Evolutionary conservation across 768 basidiomycete genomes (phyloP), one percentile per base, ranked within the genome.

Genomic region (Russula olivacea): DNA sequence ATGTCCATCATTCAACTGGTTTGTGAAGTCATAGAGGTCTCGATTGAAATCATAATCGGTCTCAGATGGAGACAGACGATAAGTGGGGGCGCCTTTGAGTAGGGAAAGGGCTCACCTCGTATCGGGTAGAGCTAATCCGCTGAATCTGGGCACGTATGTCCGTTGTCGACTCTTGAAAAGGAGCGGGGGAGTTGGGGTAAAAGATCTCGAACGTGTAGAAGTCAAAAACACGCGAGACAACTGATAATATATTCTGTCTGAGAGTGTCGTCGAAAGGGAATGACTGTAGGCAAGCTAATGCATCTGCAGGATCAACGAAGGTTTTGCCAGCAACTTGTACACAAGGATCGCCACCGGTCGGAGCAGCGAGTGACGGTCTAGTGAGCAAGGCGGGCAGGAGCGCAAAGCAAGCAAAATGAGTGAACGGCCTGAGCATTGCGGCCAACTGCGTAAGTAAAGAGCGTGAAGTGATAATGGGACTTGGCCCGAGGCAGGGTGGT

Each of bases 31-130:
- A 63, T 80, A 85, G 19, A 87, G 68, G 45, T 78, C 84, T 51
- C 74, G 75, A 68, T 81, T 85, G 72, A 87, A 86, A 68, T 85
- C 84, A 63, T 84, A 87, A 65, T 87, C 85, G 9, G 84, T 84
- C 82, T 87, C 58, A 12, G 36, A 28, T n/a, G 8, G 30, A 36
- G 15, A n/a, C 14, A 21, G 6, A 12, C 10, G 1, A 30, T 63
- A 10, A 63, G 40, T 17, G 15, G 19, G 28, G 15, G 1, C 14
- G 17, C 21, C 4, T 7, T 19, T 4, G 11, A 5, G 34, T 0
- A 32, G 12, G 38, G 12, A 50, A 45, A 7, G 17, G 8, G 55
- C 73, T 59, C 61, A 82, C 83, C 65, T 70, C 71, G 55, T 79
- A 87, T 48, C 72, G 74, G 4, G 82, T 81, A 2, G 68, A 70